These are phyloP conservation scores for Cladobotryum protrusum DNA, from an alignment of 2,329 filamentous ascomycete species.

Conservation along the genomic window DNA sequence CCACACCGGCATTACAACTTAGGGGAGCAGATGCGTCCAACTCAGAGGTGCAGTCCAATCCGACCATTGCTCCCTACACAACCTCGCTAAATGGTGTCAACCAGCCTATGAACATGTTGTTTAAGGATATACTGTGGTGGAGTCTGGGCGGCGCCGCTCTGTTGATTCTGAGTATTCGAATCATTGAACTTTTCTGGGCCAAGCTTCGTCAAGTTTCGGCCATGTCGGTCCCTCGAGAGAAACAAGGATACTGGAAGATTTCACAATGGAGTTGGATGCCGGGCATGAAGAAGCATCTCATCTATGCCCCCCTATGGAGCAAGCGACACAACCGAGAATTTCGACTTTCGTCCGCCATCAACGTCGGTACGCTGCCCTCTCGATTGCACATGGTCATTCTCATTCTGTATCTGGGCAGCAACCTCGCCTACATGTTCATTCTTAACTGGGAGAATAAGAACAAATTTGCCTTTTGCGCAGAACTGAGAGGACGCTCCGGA, in stretches of 20 bases:
- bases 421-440: slow-evolving; percentile 55
- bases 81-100: slow-evolving; percentile 55
- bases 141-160: slow-evolving; percentile 51
- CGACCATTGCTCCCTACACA: slow-evolving; percentile 50
- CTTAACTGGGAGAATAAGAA: slow-evolving; percentile 55
- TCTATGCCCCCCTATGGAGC: slow-evolving; percentile 54
- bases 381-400: slow-evolving; percentile 56
- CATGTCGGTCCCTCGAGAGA: slow-evolving; percentile 46
- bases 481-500: slow-evolving; percentile 80
- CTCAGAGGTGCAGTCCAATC: slow-evolving; percentile 29
- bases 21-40: slow-evolving; percentile 22
- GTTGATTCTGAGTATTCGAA: slow-evolving; percentile 46
- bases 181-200: slow-evolving; percentile 48
- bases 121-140: slow-evolving; percentile 55
- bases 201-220: slow-evolving; percentile 54
- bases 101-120: slow-evolving; percentile 50
- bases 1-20: slow-evolving; percentile 26
- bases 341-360: slow-evolving; percentile 52
- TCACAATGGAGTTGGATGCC: slow-evolving; percentile 57
- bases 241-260: slow-evolving; percentile 54
- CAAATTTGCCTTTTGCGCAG: slow-evolving; percentile 62
- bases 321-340: slow-evolving; percentile 65
- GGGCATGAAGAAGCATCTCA: slow-evolving; percentile 53
- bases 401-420: slow-evolving; percentile 51
- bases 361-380: slow-evolving; percentile 58